Base-by-base conservation (phyloP, 257 asterid species). In the Ilex aquifolium region DNA sequence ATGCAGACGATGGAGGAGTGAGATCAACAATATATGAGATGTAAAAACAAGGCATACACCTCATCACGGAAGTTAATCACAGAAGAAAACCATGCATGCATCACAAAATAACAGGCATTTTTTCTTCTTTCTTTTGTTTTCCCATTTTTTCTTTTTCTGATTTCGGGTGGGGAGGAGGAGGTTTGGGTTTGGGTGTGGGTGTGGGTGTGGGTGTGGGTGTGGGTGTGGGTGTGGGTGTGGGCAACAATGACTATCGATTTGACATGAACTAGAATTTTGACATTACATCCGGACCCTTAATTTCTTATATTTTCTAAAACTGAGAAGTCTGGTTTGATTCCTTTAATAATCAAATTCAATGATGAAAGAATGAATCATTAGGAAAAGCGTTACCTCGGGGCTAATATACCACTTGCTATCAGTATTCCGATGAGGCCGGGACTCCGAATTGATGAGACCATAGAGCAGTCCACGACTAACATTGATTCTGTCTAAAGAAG, bases 371-470 rank as follows among this genome's bases (percentile, higher is more conserved):
- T 5, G 30, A 27, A 36, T 61, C 61, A 66, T 66, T 56, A 56
- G 53, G 63, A 59, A 32, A 64, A 58, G 36, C 42, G 36, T 70
- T 84, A 93, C 96, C 95, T 93, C 91, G 27, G 76, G 88, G 72
- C 95, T 93, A 64, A 90, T 88, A 68, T 73, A 85, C 99, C 99
- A 93, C 91, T 93, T 93, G 97, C 95, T 86, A 40, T 85, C 95
- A 0, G 85, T 78, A 71, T 79, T 77, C 32, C 95, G 82, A 63
- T 88, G 95, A 69, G 99, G 99, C 65, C 74, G 80, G n/a, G 97
- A 88, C 53, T 88, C 95, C 16, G 93, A 66, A 63, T 90, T 84
- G 75, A 90, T 88, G 68, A 86, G 95, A 54, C 99, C 99, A 63
- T 93, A 93, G 44, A 93, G 92, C 88, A 93, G 69, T 59, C 97